Evolutionary conservation across 768 basidiomycete species (phyloP).

Genomic region (Kwoniella mangroviensis): DNA sequence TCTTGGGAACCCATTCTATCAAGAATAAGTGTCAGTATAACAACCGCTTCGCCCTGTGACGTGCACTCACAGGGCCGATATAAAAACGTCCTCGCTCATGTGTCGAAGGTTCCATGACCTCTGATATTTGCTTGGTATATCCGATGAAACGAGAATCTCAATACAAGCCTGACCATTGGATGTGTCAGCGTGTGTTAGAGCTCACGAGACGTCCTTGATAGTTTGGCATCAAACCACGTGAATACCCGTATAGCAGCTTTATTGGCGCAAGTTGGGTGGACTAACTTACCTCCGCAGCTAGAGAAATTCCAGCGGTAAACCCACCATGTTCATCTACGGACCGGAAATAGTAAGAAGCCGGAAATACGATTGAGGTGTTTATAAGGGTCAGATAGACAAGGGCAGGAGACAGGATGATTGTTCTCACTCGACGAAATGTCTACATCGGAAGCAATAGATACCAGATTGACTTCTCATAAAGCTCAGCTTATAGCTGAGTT

Average conservation of each 20-base stretch:
- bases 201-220: neutral
- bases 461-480: constrained; percentile 14
- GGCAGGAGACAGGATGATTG: no score
- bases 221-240: neutral
- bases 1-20: constrained; percentile 34
- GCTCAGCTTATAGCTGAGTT: constrained; percentile 10
- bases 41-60: neutral
- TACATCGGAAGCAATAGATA: neutral
- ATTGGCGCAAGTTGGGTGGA: neutral
- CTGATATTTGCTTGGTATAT: neutral
- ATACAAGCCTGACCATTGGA: neutral
- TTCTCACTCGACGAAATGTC: neutral
- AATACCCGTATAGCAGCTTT: neutral
- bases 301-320: no score
- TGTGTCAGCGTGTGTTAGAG: no score
- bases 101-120: constrained; percentile 9
- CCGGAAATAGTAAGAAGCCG: no score
- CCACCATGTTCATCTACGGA: no score
- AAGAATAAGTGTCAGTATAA: no score
- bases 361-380: no score
- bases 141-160: neutral
- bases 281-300: neutral
- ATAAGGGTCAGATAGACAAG: no score
- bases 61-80: constrained; percentile 32
- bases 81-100: constrained; percentile 34